Evolutionary conservation across 2,329 filamentous ascomycete species (phyloP), one percentile per base, ranked within the genome.

Genomic region (Colletotrichum magnum): DNA sequence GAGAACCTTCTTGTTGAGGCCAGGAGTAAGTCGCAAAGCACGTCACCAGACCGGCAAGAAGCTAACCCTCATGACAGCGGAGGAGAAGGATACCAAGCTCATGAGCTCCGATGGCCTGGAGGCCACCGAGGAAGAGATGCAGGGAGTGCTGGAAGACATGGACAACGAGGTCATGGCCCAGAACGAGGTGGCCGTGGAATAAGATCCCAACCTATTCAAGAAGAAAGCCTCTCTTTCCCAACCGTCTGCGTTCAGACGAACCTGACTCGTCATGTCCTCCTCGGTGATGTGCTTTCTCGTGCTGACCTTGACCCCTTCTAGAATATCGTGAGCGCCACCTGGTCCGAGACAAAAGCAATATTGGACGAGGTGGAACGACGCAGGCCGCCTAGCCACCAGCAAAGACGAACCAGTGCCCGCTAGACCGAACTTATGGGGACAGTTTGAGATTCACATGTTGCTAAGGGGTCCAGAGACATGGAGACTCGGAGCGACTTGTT

Each of bases 1-100:
- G 94, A 97, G 79, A 95, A 95, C 77, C 86, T 95, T 9, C 87
- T 97, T 1, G 91, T 95, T 53, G 95, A 97, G 75, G 88, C 93
- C n/a, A 92, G 82, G 78, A 91, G 89, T 91, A 82, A 85, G 89
- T 87, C 58, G 32, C 7, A 36, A 36, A 36, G 3, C 32, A 36
- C 59, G 45, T 32, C 41, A 51, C 18, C 41, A 39, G 16, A 2
- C 6, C 24, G 21, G 41, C 26, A 21, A 56, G 28, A 45, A 52
- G 71, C 77, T 79, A 74, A 79, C 75, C 71, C 50, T 57, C 71
- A 62, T 63, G 32, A 68, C 74, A 91, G 89, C 89, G 68, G 89
- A 92, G 79, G 89, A 90, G 67, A 92, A 91, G 78, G 87, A 90
- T 71, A 88, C 87, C 73, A 91, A 89, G 74, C 83, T 92, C 69